Evolutionary conservation across 495 filamentous ascomycete species (phyloP), one percentile per base, ranked within the genome.

Genomic region (Aspergillus nidulans): DNA sequence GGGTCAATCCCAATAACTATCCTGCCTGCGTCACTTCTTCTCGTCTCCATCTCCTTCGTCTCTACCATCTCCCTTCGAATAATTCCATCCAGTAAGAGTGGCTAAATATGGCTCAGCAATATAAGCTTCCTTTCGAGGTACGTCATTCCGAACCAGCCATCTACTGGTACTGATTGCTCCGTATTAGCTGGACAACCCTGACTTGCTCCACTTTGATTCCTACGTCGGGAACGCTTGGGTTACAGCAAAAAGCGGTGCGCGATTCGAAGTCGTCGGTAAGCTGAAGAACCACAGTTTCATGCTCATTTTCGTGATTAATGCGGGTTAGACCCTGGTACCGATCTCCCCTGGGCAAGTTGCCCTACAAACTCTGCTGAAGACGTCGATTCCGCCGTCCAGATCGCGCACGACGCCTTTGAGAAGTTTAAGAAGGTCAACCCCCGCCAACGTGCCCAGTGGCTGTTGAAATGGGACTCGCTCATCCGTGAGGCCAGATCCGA

Each of bases 221-320:
- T 83, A 81, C 49, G 71, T 88, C 34, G 70, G 80, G 49, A 78
- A 85, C 36, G 59, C 84, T 66, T 88, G 85, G 85, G 69, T 84
- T 18, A 74, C 77, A 51, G 74, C 84, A 6, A 82, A 80, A 64
- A 85, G 77, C 16, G 83, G 82, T 18, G 75, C 83, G 54, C 74
- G 81, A 20, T 89, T 89, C 53, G 84, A 88, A 59, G 79, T 89
- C 21, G 65, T 86, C 19, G 83, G 84, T 84, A 68, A 44, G 71
- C 56, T 52, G 13, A 4, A n/a, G n/a, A 39, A 21, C 4, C 32
- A 39, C 15, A 4, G 18, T 21, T 23, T 34, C 28, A 1, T 34
- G 42, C 24, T 38, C 15, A n/a, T n/a, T n/a, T n/a, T n/a, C n/a
- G n/a, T 52, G 28, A 24, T 32, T 48, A 46, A 51, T 64, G 7